Conservation (phyloP, 2,329 filamentous ascomycete genomes). For the Claviceps sorghi region DNA sequence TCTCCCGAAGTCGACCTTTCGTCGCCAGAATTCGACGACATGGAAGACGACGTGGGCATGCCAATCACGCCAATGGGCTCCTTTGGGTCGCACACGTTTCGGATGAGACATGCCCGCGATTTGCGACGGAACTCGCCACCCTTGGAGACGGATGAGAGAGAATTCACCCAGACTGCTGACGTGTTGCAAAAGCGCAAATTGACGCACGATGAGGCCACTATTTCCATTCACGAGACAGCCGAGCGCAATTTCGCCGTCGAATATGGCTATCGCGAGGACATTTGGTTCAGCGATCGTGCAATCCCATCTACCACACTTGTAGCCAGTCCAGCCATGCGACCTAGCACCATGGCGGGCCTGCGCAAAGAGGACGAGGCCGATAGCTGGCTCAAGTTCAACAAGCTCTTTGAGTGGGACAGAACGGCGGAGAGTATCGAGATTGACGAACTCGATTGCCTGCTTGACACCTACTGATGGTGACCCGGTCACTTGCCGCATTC, state of each 20-base stretch:
- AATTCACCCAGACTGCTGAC: conserved; percentile 91
- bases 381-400: conserved; percentile 26
- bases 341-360: conserved; percentile 15
- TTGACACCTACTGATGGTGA: conserved; percentile 51
- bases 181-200: conserved; percentile 58
- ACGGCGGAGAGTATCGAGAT: conserved; percentile 83
- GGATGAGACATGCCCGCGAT: conserved; percentile 24
- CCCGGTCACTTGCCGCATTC: neutral
- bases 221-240: conserved; percentile 13
- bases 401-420: conserved; percentile 42
- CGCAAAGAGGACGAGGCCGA: conserved; percentile 26
- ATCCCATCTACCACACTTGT: conserved; percentile 28
- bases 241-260: conserved; percentile 19
- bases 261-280: conserved; percentile 30
- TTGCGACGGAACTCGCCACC: conserved; percentile 67
- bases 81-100: conserved; percentile 34
- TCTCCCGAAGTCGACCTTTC: conserved; percentile 91
- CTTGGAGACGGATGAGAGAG: conserved; percentile 84
- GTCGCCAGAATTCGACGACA: conserved; percentile 69
- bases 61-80: conserved; percentile 50
- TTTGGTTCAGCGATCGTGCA: conserved; percentile 33
- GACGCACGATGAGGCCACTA: conserved; percentile 22
- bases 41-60: conserved; percentile 43
- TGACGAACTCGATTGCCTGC: conserved; percentile 79
- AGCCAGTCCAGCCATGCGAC: conserved; percentile 39